Evolutionary conservation across 768 basidiomycete genomes (phyloP), one percentile per base, ranked within the genome.

Genomic region (Antrodiella citrinella): DNA sequence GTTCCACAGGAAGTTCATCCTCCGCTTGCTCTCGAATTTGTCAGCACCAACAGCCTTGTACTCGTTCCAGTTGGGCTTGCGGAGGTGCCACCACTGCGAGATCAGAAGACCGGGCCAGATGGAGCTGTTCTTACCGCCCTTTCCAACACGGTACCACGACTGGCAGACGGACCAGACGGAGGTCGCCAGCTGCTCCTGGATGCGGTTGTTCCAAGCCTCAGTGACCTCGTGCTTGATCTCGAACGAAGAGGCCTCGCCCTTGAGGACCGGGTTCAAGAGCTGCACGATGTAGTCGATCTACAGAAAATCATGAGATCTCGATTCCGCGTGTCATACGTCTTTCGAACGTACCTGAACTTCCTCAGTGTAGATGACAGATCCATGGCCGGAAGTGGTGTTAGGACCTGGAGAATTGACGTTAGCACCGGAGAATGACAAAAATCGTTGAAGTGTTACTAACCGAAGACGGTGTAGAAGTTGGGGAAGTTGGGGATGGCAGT

Each of bases 401-500:
- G 61, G 61, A 12, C 60, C 54, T 57, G 49, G 10, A 10, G n/a
- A 18, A 43, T 18, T 10, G 13, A 18, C 22, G 10, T 15, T n/a
- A 15, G 19, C n/a, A 24, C 3, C n/a, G n/a, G 41, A n/a, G 15
- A 35, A 35, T 15, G 15, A 15, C 30, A 7, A 15, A 15, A 35
- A 15, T 7, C 7, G 15, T 15, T 35, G 30, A 15, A 19, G n/a
- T 25, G n/a, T 9, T 15, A 45, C 49, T 23, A 15, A 2, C 21
- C 35, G 45, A 24, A 49, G 10, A 69, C 24, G 49, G 62, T 58
- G 54, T 63, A 69, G 48, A 66, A 65, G 41, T 69, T 71, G 1
- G 69, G 68, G 18, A 69, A 70, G n/a, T 57, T 61, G 7, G 68
- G 69, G 26, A 70, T 48, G 7, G 59, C 48, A 2, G 65, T 64